phyloP scores from a whole-genome alignment of 2,329 filamentous ascomycete genomes.

The Aspergillus sp. region DNA sequence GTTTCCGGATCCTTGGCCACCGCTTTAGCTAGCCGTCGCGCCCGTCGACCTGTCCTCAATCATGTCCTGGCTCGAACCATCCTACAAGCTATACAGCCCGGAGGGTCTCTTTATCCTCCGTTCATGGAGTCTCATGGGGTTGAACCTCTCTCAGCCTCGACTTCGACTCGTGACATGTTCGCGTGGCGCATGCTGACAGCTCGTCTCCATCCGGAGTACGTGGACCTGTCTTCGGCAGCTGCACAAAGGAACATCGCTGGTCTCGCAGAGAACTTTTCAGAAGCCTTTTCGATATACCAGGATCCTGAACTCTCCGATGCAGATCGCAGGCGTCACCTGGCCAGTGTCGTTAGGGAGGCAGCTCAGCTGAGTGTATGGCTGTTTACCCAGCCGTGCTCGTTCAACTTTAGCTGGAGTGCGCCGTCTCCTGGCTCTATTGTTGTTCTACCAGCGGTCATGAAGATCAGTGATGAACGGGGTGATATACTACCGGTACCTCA shows the following conservation, averaged over 20 bases:
- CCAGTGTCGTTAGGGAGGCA: constrained; percentile 21
- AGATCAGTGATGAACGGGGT: constrained; percentile 26
- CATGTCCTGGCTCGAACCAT: constrained; percentile 25
- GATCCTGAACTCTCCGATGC: constrained; percentile 13
- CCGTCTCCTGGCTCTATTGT: not conserved
- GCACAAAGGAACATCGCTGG: not conserved
- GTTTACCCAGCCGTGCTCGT: constrained; percentile 30
- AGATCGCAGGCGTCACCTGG: constrained; percentile 24
- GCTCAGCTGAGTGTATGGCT: constrained; percentile 30
- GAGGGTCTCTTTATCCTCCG: constrained; percentile 13
- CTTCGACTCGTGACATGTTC: constrained; percentile 22
- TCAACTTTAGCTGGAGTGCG: constrained; percentile 22
- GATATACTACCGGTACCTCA: constrained; percentile 15
- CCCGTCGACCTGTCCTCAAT: constrained; percentile 21
- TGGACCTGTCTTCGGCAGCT: not conserved
- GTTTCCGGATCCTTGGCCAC: constrained; percentile 19
- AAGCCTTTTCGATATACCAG: constrained; percentile 26
- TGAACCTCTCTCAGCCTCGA: constrained; percentile 2
- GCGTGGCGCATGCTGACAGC: constrained; percentile 34
- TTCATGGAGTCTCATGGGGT: constrained; percentile 1
- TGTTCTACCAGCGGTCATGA: constrained; percentile 24
- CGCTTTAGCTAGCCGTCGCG: constrained; percentile 18
- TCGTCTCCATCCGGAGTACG: constrained; percentile 15
- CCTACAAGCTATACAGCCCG: constrained; percentile 21
- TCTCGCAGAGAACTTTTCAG: constrained; percentile 20